Percentiles rank a stretch among this genome's conserved stretches.
Evolutionary conservation across 768 basidiomycete genomes (phyloP).

Genomic region (Lenzites betulinus): DNA sequence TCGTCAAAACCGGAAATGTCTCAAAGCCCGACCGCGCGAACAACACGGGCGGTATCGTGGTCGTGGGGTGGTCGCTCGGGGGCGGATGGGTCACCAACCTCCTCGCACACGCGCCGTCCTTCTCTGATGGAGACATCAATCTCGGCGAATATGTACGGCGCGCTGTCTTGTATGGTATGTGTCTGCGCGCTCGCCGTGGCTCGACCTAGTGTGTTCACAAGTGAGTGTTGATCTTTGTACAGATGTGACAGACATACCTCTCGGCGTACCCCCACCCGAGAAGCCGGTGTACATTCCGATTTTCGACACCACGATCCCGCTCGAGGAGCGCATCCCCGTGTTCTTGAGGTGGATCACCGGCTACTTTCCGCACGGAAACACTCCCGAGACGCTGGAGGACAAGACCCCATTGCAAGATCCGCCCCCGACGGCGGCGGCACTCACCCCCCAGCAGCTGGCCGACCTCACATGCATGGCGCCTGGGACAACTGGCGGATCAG

Average conservation of each 20-base stretch:
- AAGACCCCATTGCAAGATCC: constrained; percentile 7
- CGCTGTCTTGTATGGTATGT: constrained; percentile 14
- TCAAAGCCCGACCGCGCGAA: constrained; percentile 19
- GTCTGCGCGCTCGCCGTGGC: too few species aligned
- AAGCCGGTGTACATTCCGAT: constrained; percentile 3
- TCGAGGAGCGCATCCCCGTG: not conserved
- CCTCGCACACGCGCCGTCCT: constrained; percentile 5
- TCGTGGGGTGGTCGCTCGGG: constrained; percentile 21
- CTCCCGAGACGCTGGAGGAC: constrained; percentile 11
- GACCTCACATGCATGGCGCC: constrained; percentile 1
- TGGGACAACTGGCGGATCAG: constrained; percentile 17
- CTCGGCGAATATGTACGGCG: constrained; percentile 13
- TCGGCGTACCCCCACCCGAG: not conserved
- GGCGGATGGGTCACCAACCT: constrained; percentile 8
- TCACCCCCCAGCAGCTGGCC: constrained; percentile 9
- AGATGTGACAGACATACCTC: not conserved
- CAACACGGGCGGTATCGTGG: constrained; percentile 16
- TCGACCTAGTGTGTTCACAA: too few species aligned
- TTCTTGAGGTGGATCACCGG: constrained; percentile 10
- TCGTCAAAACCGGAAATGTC: constrained; percentile 36
- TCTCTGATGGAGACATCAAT: constrained; percentile 1
- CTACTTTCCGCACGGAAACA: constrained; percentile 4
- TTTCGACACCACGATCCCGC: constrained; percentile 6
- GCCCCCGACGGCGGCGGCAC: constrained; percentile 14
- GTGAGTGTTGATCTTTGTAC: not conserved